Percentiles rank a stretch among this genome's conserved stretches.
Conservation (phyloP, 2,329 filamentous ascomycete genomes). For the Alternaria gansuensis region DNA sequence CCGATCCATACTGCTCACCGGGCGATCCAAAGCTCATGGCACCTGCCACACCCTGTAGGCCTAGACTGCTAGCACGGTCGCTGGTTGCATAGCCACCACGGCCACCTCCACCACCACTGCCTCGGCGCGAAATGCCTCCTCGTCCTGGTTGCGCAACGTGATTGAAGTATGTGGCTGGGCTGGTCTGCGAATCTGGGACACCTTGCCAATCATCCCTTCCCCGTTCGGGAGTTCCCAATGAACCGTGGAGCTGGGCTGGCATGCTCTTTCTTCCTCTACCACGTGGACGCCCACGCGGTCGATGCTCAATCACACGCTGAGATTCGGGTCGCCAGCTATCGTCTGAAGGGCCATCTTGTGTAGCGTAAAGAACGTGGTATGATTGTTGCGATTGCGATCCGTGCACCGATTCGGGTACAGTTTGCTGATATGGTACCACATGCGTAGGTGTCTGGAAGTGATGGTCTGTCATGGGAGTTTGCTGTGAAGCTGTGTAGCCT, state of each 20-base stretch:
- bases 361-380: conserved; percentile 39
- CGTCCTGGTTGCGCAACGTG: conserved; percentile 36
- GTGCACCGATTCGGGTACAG: conserved; percentile 36
- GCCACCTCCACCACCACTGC: conserved; percentile 41
- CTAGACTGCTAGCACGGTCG: conserved; percentile 41
- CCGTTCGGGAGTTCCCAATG: conserved; percentile 54
- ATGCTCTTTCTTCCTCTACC: conserved; percentile 53
- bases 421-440: conserved; percentile 43
- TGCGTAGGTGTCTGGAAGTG: conserved; percentile 33
- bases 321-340: conserved; percentile 47
- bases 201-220: conserved; percentile 52
- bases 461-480: conserved; percentile 21
- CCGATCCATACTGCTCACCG: conserved; percentile 51
- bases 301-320: conserved; percentile 41
- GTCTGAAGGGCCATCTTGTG: conserved; percentile 42
- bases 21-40: conserved; percentile 36
- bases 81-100: conserved; percentile 39
- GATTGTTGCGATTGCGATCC: conserved; percentile 37
- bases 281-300: conserved; percentile 52
- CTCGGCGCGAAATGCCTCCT: conserved; percentile 46
- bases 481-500: conserved; percentile 33
- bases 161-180: conserved; percentile 52
- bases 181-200: conserved; percentile 46
- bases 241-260: conserved; percentile 36
- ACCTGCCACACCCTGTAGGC: conserved; percentile 39